phyloP scores from a whole-genome alignment of 768 basidiomycete genomes.

The Serendipita indica region DNA sequence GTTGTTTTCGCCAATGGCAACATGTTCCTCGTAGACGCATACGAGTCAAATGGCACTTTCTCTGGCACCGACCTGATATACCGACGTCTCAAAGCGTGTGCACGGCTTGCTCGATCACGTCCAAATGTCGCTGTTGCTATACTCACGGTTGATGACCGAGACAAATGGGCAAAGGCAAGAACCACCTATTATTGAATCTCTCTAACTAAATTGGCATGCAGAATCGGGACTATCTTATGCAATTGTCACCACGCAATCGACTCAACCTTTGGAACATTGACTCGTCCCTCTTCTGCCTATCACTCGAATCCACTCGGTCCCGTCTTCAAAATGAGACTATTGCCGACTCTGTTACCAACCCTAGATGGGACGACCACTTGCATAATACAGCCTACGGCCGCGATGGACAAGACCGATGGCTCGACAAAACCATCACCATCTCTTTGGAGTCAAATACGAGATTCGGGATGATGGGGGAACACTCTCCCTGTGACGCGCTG shows the following conservation, averaged over 20 bases:
- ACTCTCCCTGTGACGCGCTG: conserved; percentile 79
- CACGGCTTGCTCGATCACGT: conserved; percentile 43
- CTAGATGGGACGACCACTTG: conserved; percentile 43
- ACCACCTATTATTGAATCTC: not conserved
- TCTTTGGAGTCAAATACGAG: conserved; percentile 75
- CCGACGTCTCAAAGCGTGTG: conserved; percentile 29
- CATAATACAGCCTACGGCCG: conserved; percentile 53
- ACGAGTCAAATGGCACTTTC: conserved; percentile 27
- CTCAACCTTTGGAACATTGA: conserved; percentile 47
- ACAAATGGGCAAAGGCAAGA: conserved; percentile 64
- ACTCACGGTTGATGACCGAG: conserved; percentile 66
- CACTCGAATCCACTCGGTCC: conserved; percentile 39
- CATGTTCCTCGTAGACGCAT: conserved; percentile 63
- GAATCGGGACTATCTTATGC: conserved; percentile 59
- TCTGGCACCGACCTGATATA: conserved; percentile 32
- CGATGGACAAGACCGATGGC: conserved; percentile 68
- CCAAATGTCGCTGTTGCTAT: conserved; percentile 48
- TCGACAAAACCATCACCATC: conserved; percentile 73
- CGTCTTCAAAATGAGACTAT: not conserved
- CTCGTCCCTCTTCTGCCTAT: conserved; percentile 63
- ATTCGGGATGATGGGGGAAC: conserved; percentile 80
- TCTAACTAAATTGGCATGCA: conserved; percentile 20
- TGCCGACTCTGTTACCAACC: conserved; percentile 10
- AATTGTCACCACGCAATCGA: conserved; percentile 50
- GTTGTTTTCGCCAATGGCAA: conserved; percentile 62